Conservation (phyloP, 495 filamentous ascomycete species). For the Hypoxylon subgilvum region DNA sequence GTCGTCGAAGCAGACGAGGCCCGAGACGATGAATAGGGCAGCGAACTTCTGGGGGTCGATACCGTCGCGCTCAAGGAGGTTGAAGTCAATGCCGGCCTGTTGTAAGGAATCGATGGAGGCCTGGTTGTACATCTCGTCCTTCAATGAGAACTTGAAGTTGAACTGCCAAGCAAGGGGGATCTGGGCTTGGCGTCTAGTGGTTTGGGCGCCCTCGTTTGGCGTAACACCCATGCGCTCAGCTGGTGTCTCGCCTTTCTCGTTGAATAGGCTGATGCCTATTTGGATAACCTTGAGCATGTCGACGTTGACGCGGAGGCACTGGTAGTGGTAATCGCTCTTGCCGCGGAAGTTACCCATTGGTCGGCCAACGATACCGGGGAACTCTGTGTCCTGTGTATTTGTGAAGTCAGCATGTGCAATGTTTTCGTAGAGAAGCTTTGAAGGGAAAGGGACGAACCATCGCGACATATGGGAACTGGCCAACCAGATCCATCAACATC, state of each 20-base stretch:
- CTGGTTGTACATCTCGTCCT: slow-evolving; percentile 95
- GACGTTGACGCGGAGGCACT: slow-evolving; percentile 95
- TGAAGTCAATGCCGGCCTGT: slow-evolving; percentile 87
- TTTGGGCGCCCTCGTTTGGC: slow-evolving; percentile 58
- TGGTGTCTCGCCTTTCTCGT: slow-evolving; percentile 81
- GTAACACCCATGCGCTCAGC: slow-evolving; percentile 65
- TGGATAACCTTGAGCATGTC: slow-evolving; percentile 97
- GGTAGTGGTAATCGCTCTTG: slow-evolving; percentile 98
- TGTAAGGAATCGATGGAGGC: slow-evolving; percentile 87
- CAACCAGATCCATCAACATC: slow-evolving; percentile 75
- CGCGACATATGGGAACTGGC: slow-evolving; percentile 90
- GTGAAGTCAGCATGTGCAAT: slow-evolving; percentile 32
- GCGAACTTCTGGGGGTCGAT: slow-evolving; percentile 91
- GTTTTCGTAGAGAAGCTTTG: not conserved
- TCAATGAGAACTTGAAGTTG: slow-evolving; percentile 95
- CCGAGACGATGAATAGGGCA: slow-evolving; percentile 85
- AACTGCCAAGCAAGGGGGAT: slow-evolving; percentile 96
- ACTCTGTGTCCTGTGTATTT: slow-evolving; percentile 83
- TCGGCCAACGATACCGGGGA: slow-evolving; percentile 91
- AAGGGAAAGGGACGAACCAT: slow-evolving; percentile 68
- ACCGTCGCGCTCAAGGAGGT: slow-evolving; percentile 79
- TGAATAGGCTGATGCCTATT: slow-evolving; percentile 90
- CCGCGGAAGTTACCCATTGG: slow-evolving; percentile 92
- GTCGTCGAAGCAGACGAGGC: slow-evolving; percentile 84
- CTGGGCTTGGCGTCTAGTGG: slow-evolving; percentile 58